These are phyloP conservation scores for Ustilago loliicola DNA, from an alignment of 1,284 basidiomycete genomes.

Conservation along the genomic window DNA sequence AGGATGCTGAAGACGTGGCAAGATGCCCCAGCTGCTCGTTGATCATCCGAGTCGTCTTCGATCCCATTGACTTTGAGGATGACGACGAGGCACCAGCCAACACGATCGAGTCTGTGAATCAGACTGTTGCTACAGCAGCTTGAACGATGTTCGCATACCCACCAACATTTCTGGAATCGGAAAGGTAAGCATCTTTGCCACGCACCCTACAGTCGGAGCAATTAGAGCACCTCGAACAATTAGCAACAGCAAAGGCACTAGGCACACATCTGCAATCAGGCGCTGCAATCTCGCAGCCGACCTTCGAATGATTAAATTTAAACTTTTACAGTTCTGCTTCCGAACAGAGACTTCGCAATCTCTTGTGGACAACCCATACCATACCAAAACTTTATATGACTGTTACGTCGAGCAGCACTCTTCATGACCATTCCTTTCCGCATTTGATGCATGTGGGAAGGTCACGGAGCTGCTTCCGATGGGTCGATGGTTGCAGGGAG, in stretches of 20 bases:
- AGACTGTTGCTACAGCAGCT: conserved; percentile 28
- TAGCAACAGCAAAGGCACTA: background rate
- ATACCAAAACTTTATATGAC: conserved; percentile 52
- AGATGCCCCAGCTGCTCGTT: conserved; percentile 96
- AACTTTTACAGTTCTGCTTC: conserved; percentile 59
- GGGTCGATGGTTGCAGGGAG: conserved; percentile 21
- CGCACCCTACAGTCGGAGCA: background rate
- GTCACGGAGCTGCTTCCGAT: background rate
- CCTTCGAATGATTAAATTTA: conserved; percentile 43
- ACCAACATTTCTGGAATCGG: background rate
- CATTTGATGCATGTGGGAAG: too few species aligned
- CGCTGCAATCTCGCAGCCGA: background rate
- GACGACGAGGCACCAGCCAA: conserved; percentile 35
- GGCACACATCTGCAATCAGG: background rate
- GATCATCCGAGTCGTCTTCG: conserved; percentile 91
- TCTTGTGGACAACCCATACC: conserved; percentile 60
- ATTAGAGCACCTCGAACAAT: background rate
- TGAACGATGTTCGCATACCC: conserved; percentile 2
- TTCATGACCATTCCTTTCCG: background rate
- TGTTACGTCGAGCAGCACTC: conserved; percentile 2
- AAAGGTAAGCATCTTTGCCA: conserved; percentile 27
- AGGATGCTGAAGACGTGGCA: conserved; percentile 93
- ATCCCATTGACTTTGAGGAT: conserved; percentile 78
- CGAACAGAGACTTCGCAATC: conserved; percentile 60
- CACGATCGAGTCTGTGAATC: conserved; percentile 24